phyloP scores from a whole-genome alignment of 345 rosid genomes.

The Diplotaxis tenuifolia region DNA sequence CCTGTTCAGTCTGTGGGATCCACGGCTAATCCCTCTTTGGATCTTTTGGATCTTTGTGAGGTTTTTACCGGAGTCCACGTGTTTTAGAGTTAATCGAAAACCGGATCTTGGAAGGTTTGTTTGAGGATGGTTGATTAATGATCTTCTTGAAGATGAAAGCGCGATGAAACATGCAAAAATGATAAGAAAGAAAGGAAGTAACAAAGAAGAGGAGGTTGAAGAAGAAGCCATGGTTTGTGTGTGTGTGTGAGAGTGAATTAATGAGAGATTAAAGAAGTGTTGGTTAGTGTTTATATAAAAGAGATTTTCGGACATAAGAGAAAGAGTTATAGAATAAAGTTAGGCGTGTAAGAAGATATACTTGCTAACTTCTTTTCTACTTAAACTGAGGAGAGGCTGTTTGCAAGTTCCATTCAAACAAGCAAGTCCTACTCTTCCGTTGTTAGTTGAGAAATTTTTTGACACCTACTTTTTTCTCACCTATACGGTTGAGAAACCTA shows the following conservation, averaged over 20 bases:
- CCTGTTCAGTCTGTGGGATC: slow-evolving; percentile 54
- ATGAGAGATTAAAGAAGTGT: slow-evolving; percentile 20
- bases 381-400: slow-evolving; percentile 32
- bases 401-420: slow-evolving; percentile 32
- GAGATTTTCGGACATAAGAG: slow-evolving; percentile 13
- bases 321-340: slow-evolving; percentile 22
- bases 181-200: slow-evolving; percentile 17
- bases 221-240: slow-evolving; percentile 33
- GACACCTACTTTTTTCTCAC: neutral
- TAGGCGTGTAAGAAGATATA: slow-evolving; percentile 35
- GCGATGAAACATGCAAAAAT: slow-evolving; percentile 17
- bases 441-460: slow-evolving; percentile 15
- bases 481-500: neutral
- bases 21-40: slow-evolving; percentile 64
- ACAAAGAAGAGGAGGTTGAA: slow-evolving; percentile 27
- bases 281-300: slow-evolving; percentile 28
- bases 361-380: slow-evolving; percentile 31
- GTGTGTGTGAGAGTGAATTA: neutral
- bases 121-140: slow-evolving; percentile 27
- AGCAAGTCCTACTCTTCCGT: slow-evolving; percentile 38
- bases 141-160: slow-evolving; percentile 30
- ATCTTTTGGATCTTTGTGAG: slow-evolving; percentile 68
- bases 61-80: slow-evolving; percentile 73
- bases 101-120: slow-evolving; percentile 28
- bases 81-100: slow-evolving; percentile 52